Conservation (phyloP, 2,329 filamentous ascomycete genomes). For the Mycosphaerella sp. region DNA sequence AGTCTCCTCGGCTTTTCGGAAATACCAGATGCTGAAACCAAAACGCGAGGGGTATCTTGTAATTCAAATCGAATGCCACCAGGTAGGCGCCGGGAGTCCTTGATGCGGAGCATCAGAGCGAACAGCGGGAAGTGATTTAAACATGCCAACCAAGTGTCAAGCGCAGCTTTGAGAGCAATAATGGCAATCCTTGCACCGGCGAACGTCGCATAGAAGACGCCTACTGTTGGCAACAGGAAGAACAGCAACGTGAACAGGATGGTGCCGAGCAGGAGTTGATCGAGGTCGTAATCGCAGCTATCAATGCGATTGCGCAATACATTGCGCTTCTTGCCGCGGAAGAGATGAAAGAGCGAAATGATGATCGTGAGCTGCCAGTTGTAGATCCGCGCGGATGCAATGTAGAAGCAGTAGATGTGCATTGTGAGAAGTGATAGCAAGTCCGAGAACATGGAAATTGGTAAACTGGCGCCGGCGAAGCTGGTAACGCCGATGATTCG, state of each 20-base stretch:
- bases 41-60: conserved; percentile 56
- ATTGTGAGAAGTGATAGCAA: conserved; percentile 84
- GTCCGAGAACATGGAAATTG: conserved; percentile 91
- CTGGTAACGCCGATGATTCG: conserved; percentile 91
- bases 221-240: conserved; percentile 88
- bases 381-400: conserved; percentile 92
- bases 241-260: conserved; percentile 94
- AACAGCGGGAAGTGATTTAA: conserved; percentile 97
- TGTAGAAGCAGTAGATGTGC: conserved; percentile 97
- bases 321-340: conserved; percentile 96
- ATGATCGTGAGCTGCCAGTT: conserved; percentile 98
- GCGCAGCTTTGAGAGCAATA: conserved; percentile 81
- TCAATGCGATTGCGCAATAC: conserved; percentile 95
- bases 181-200: conserved; percentile 91
- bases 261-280: conserved; percentile 91
- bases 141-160: conserved; percentile 88
- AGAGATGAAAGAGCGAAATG: conserved; percentile 95
- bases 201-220: conserved; percentile 96
- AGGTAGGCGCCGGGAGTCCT: conserved; percentile 83
- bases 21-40: conserved; percentile 17
- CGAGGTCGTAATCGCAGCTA: conserved; percentile 96
- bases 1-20: conserved; percentile 7
- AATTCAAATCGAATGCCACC: conserved; percentile 89
- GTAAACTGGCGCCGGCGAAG: conserved; percentile 94
- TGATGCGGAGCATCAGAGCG: conserved; percentile 89